Percentiles rank a stretch among this genome's conserved stretches.
phyloP scores from a whole-genome alignment of 2,329 filamentous ascomycete species.

The Phialophora tarda region DNA sequence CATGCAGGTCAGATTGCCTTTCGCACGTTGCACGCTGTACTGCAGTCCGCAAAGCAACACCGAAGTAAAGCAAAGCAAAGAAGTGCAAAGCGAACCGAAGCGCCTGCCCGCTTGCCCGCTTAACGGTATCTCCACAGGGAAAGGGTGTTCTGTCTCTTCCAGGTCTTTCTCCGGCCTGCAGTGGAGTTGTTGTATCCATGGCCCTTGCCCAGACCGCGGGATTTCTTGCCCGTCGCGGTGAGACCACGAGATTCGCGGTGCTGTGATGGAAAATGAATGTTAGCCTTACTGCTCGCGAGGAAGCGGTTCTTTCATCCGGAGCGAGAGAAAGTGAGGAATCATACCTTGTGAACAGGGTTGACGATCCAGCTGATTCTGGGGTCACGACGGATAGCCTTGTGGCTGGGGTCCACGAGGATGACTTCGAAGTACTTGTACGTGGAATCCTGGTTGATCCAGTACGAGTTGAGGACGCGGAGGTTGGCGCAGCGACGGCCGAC shows the following conservation, averaged over 20 bases:
- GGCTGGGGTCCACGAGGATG: conserved; percentile 99
- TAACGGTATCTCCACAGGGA: conserved; percentile 93
- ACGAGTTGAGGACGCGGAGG: conserved; percentile 98
- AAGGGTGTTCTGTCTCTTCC: conserved; percentile 99
- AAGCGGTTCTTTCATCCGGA: not conserved
- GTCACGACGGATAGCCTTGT: conserved; percentile 99
- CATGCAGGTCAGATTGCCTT: not conserved
- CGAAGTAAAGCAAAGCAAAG: not conserved
- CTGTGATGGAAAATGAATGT: conserved; percentile 48
- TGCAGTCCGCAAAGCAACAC: not conserved
- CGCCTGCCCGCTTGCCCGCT: not conserved
- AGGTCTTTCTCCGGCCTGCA: conserved; percentile 98
- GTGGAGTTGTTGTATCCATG: conserved; percentile 99
- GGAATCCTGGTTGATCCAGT: conserved; percentile 99
- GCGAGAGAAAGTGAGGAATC: conserved; percentile 22
- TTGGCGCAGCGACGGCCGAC: conserved; percentile 99
- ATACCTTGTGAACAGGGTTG: conserved; percentile 94
- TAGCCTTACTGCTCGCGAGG: conserved; percentile 18
- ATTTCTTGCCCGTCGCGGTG: conserved; percentile 99
- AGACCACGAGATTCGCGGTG: conserved; percentile 98
- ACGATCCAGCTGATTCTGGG: conserved; percentile 99
- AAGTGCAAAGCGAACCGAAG: not conserved
- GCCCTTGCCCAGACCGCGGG: conserved; percentile 98
- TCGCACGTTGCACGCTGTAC: not conserved
- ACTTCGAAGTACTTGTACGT: conserved; percentile 99